Conservation (phyloP, 202 grass and related monocot species). For the Zizania palustris region DNA sequence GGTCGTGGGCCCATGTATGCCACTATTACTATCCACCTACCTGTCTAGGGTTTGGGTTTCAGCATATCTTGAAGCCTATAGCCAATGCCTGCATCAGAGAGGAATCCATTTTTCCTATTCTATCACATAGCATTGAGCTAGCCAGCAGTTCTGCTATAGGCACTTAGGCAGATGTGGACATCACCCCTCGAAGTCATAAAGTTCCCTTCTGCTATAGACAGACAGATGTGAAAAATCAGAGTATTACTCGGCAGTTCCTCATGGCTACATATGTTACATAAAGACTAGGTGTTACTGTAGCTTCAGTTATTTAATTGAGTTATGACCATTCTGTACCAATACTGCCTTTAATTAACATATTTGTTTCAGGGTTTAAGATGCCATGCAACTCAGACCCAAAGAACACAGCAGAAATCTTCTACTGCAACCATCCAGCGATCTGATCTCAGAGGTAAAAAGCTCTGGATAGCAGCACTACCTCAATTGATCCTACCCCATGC, state of each 20-base stretch:
- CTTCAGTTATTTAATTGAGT: background rate
- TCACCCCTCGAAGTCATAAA: background rate
- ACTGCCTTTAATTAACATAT: conserved; percentile 10
- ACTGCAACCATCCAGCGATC: conserved; percentile 13
- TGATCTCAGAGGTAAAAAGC: conserved; percentile 27
- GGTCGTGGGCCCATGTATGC: too few relatives aligned
- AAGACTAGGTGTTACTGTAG: background rate
- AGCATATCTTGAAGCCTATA: too few relatives aligned
- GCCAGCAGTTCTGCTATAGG: background rate
- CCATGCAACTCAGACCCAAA: conserved; percentile 41
- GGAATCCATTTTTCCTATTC: too few relatives aligned
- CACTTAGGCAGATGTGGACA: background rate
- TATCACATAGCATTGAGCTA: background rate
- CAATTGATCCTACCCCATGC: background rate
- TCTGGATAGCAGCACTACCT: background rate
- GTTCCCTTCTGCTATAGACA: background rate
- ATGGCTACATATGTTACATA: background rate
- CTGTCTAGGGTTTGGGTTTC: too few relatives aligned
- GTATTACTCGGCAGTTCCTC: background rate
- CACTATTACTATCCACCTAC: too few relatives aligned
- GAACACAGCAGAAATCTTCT: conserved; percentile 5
- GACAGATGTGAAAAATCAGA: background rate
- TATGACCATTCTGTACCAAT: background rate
- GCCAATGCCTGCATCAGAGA: too few relatives aligned
- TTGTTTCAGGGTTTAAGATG: conserved; percentile 22